Conservation (phyloP, 2,329 filamentous ascomycete genomes). For the Shiraia sp. region DNA sequence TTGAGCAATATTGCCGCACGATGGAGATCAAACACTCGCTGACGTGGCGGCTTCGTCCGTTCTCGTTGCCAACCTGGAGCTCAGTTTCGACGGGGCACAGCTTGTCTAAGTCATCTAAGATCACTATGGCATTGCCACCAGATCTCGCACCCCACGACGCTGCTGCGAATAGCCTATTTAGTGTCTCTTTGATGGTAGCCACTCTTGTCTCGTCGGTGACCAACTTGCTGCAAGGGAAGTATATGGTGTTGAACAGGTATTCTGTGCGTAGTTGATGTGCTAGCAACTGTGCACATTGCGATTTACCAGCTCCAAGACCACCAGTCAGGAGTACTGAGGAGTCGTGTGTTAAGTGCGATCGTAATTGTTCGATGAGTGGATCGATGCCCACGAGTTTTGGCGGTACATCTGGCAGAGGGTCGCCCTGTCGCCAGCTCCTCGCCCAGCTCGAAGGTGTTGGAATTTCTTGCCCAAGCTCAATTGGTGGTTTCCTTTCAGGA, state of each 20-base stretch:
- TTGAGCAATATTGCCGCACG: slow-evolving; percentile 80
- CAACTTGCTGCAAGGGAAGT: slow-evolving; percentile 83
- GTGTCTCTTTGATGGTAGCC: slow-evolving; percentile 85
- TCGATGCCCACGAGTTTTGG: slow-evolving; percentile 84
- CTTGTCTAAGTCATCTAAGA: slow-evolving; percentile 91
- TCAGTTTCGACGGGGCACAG: slow-evolving; percentile 93
- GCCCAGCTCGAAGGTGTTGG: slow-evolving; percentile 62
- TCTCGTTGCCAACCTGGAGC: slow-evolving; percentile 89
- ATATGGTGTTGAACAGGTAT: slow-evolving; percentile 78
- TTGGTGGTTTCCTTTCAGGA: slow-evolving; percentile 70
- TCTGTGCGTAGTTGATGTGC: slow-evolving; percentile 73
- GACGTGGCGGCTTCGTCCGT: slow-evolving; percentile 87
- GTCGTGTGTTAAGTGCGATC: slow-evolving; percentile 76
- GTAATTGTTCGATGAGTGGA: slow-evolving; percentile 69
- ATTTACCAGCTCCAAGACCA: slow-evolving; percentile 88
- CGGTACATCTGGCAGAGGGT: slow-evolving; percentile 57
- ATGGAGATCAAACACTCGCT: slow-evolving; percentile 86
- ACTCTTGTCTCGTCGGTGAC: slow-evolving; percentile 90
- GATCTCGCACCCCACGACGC: slow-evolving; percentile 90
- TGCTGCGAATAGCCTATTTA: slow-evolving; percentile 81
- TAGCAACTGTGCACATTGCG: slow-evolving; percentile 74
- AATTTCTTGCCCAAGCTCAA: slow-evolving; percentile 78
- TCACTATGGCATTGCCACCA: slow-evolving; percentile 79
- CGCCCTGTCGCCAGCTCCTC: slow-evolving; percentile 56
- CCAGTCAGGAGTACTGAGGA: slow-evolving; percentile 91